Evolutionary conservation across 352 stramenopile species (phyloP), one percentile per base, ranked within the genome.

Genomic region (Phytophthora syringae): DNA sequence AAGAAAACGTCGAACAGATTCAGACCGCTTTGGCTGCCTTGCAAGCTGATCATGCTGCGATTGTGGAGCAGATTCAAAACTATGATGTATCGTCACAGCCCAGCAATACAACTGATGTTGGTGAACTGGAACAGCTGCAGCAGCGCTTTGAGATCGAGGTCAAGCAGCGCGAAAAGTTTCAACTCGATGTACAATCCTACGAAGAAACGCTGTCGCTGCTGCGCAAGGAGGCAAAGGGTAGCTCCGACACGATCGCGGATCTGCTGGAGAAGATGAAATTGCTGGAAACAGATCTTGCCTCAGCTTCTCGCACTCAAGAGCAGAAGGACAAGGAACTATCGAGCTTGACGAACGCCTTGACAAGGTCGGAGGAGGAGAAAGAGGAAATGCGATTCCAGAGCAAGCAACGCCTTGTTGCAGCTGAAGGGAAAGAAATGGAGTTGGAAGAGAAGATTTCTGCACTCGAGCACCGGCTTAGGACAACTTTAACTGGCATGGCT

Each of bases 151-250:
- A 85, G 16, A 58, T 45, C n/a, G 77, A 87, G 32, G 52, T 50
- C 6, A 62, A 76, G 34, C 52, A 68, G 5, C 68, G 80, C 5
- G 51, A 67, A 43, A 88, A 71, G 32, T 70, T 90, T 3, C 73
- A 86, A 36, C 66, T 90, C 20, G 84, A 93, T 47, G 72, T 89
- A 7, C 71, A 79, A 39, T 93, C 84, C 28, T 93, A 91, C 55
- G 72, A 84, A 56, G 84, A 91, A 55, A 76, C 78, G 3, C 43
- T 89, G 9, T 66, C 72, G 30, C 43, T 88, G n/a, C 42, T 90
- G 18, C 82, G 80, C 9, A 67, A 72, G 18, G 74, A 93, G 43
- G 55, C 84, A n/a, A 88, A 87, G 50, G 62, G 75, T 18, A 83
- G 62, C 42, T 79, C 77, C 0, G 64, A 83, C 25, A 72, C 54